Evolutionary conservation across 306 rosid genomes (phyloP), one percentile per base, ranked within the genome.

Genomic region (Glycine soja): DNA sequence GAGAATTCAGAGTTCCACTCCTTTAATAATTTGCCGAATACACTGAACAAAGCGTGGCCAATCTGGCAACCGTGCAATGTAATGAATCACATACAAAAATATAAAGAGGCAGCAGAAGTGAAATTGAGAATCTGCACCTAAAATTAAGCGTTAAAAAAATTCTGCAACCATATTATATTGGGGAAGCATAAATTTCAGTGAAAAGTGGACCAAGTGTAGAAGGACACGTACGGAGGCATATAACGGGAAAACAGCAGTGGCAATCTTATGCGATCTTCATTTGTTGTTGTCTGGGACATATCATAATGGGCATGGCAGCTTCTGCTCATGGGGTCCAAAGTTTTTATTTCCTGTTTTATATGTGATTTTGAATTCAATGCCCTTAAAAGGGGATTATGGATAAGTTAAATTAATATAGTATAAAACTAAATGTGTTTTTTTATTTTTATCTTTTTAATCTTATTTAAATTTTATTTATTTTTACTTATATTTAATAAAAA

Each of bases 281-380:
- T 16, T 56, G 83, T 83, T 86, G 47, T 77, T 85, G 77, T 79
- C 77, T 86, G 75, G 40, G 86, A 89, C 96, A 91, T 80, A 54
- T 68, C 83, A 87, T 81, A 70, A 89, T 87, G 96, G 92, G 88
- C 87, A 87, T 88, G 85, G 75, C 84, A 88, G 90, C 83, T 88
- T 84, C 88, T 83, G 82, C 40, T 83, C 74, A 82, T 82, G 88
- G 87, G 84, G 76, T 86, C 91, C 91, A 82, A 63, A 63, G 8
- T 24, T 5, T 12, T 84, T 38, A 77, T 65, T 73, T 70, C 53
- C 7, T 75, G 57, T 69, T 69, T 46, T 69, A 10, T 70, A 36
- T 34, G 50, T 40, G 14, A 6, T 13, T 48, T 84, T 46, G 3
- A 36, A 7, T 43, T 72, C 45, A 15, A 16, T 56, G 14, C 45